Base-by-base conservation (phyloP, 441 rosid species). In the Populus trichocarpa region DNA sequence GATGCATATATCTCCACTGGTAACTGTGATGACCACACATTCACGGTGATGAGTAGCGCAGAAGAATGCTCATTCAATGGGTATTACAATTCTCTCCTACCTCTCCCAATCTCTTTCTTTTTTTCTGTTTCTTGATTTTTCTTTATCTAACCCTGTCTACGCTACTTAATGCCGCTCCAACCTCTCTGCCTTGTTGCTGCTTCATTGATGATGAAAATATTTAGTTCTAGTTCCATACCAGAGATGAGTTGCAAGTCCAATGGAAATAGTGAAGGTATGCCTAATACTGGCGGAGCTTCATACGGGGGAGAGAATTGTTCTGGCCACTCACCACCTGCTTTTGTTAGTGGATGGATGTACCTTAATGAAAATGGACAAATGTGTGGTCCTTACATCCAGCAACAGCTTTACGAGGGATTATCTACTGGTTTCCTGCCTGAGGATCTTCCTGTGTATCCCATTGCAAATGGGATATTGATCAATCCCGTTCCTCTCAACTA, bases 361-460 rank as follows among this genome's bases (percentile, higher is more conserved):
- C 71, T 84, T 35, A 94, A 97, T 82, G 97, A 94, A 80, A 87
- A 86, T 76, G 93, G 97, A 32, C 92, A 90, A 82, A 89, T 97
- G 95, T 94, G 98, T 80, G 99, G 99, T 69, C 98, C 99, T 79
- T 96, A 96, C 70, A 85, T 94, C 72, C 94, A 91, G 72, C 91
- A 95, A 35, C 99, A 97, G 83, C 81, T 97, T 30, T 88, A 75
- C 38, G 97, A 97, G 74, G 98, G 99, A 26, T 81, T 97, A 75
- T 89, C 89, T 14, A 86, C 93, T 80, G 96, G 97, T 33, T 97
- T 94, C 82, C 86, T 97, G 83, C 99, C 98, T 0, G 90, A 88
- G 53, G 97, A 94, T 77, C 97, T 97, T 84, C 97, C 83, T 67
- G 94, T 97, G 30, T 95, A 94, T 84, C 99, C 98, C 16, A 81